phyloP scores from a whole-genome alignment of 441 rosid genomes.

The Daphne laureola region DNA sequence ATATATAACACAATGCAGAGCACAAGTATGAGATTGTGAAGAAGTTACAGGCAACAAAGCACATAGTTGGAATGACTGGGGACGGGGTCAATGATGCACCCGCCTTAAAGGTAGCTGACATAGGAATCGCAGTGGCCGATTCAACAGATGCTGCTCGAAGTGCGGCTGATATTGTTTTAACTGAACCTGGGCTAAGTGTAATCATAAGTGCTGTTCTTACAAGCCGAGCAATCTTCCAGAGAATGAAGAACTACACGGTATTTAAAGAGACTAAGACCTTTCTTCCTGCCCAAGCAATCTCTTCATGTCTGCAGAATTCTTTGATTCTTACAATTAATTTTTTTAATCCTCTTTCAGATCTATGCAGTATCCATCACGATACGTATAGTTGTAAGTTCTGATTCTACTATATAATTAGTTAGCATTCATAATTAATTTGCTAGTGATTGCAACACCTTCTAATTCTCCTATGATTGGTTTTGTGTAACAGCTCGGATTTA shows the following conservation, averaged over 20 bases:
- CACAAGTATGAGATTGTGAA: conserved; percentile 58
- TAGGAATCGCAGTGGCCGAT: conserved; percentile 56
- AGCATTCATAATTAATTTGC: background rate
- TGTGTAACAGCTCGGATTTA: conserved; percentile 24
- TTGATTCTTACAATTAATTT: background rate
- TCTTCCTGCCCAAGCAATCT: background rate
- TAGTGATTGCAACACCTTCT: background rate
- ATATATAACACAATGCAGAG: conserved; percentile 23
- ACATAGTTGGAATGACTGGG: conserved; percentile 59
- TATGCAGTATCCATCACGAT: conserved; percentile 49
- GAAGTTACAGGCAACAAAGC: conserved; percentile 41
- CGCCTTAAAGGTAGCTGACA: conserved; percentile 52
- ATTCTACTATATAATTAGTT: background rate
- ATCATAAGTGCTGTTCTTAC: conserved; percentile 52
- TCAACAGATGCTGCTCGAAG: conserved; percentile 53
- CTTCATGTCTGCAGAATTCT: background rate
- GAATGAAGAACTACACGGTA: conserved; percentile 57
- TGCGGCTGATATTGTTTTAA: conserved; percentile 55
- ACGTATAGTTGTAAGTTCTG: conserved; percentile 35
- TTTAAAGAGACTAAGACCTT: conserved; percentile 3
- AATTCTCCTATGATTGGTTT: background rate
- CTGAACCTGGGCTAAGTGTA: conserved; percentile 53
- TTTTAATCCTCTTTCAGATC: conserved; percentile 23
- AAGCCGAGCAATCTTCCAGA: conserved; percentile 57
- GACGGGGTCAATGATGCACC: conserved; percentile 65